These are phyloP conservation scores for Marsdenia floribunda DNA, from an alignment of 257 asterid genomes.

Conservation along the genomic window DNA sequence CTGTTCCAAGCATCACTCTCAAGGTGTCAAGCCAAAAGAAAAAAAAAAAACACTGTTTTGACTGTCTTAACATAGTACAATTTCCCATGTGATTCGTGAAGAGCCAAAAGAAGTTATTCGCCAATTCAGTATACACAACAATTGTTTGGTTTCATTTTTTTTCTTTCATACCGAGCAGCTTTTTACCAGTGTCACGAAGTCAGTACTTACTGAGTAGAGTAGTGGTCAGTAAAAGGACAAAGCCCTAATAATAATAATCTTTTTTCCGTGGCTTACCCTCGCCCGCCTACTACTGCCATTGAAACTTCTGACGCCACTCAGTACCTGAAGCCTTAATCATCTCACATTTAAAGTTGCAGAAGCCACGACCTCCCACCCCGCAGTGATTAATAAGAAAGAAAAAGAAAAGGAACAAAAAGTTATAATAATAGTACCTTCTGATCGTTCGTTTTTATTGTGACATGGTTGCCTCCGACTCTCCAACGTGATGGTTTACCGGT, in stretches of 20 bases:
- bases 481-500: neutral
- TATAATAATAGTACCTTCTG: too few species aligned
- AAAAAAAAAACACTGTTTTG: neutral
- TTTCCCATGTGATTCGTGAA: conserved; percentile 31
- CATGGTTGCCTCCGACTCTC: neutral
- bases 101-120: conserved; percentile 5
- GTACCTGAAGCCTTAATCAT: conserved; percentile 11
- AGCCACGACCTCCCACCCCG: neutral
- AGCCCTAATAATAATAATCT: neutral
- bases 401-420: too few species aligned
- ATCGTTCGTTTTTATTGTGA: neutral
- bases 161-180: conserved; percentile 1
- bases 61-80: conserved; percentile 16
- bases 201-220: neutral
- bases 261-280: neutral
- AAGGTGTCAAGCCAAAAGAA: conserved; percentile 9
- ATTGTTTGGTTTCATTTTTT: neutral
- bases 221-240: neutral
- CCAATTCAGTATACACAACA: neutral
- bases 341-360: conserved; percentile 1
- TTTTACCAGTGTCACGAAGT: neutral
- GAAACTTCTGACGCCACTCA: conserved; percentile 26
- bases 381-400: neutral
- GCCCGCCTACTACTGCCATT: conserved; percentile 17
- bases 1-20: conserved; percentile 3